A percentile compares a stretch with the other conserved stretches of the same genome.
These are phyloP conservation scores for Harringtonia lauricola DNA, from an alignment of 2,329 filamentous ascomycete genomes.

Conservation along the genomic window DNA sequence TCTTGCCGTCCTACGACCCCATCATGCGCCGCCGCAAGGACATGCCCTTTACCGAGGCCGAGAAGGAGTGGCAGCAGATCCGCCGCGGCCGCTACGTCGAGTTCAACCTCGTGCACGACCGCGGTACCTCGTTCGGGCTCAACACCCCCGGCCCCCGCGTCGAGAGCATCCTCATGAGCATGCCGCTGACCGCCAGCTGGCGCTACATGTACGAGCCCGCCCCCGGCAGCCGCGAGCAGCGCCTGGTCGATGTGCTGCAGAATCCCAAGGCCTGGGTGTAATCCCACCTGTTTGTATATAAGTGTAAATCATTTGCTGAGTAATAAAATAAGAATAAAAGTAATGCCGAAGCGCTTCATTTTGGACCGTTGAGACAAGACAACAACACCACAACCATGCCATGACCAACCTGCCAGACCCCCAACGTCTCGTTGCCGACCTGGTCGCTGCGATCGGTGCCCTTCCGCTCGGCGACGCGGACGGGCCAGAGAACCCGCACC, in stretches of 20 bases:
- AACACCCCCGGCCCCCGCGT: constrained; percentile 86
- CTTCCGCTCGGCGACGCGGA: background rate
- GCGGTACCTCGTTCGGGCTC: constrained; percentile 86
- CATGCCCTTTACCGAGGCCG: constrained; percentile 74
- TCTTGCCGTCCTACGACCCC: constrained; percentile 82
- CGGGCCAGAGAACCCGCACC: no score
- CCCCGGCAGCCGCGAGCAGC: constrained; percentile 64
- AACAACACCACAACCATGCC: background rate
- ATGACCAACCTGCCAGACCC: constrained; percentile 23
- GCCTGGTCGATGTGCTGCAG: constrained; percentile 62
- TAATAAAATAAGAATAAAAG: background rate
- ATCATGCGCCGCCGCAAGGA: constrained; percentile 84
- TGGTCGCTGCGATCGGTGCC: constrained; percentile 30
- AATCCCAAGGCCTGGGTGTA: constrained; percentile 58
- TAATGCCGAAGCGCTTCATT: no score
- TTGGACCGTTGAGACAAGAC: no score
- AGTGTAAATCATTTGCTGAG: background rate
- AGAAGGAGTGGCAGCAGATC: constrained; percentile 96
- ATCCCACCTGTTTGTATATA: no score
- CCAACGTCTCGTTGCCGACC: constrained; percentile 34
- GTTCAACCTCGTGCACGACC: constrained; percentile 95
- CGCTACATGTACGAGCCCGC: constrained; percentile 87
- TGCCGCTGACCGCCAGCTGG: constrained; percentile 89
- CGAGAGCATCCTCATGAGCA: constrained; percentile 95
- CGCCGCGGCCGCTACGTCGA: constrained; percentile 92